These are phyloP conservation scores for Parastagonospora nodorum DNA, from an alignment of 2,329 filamentous ascomycete species.

Conservation along the genomic window DNA sequence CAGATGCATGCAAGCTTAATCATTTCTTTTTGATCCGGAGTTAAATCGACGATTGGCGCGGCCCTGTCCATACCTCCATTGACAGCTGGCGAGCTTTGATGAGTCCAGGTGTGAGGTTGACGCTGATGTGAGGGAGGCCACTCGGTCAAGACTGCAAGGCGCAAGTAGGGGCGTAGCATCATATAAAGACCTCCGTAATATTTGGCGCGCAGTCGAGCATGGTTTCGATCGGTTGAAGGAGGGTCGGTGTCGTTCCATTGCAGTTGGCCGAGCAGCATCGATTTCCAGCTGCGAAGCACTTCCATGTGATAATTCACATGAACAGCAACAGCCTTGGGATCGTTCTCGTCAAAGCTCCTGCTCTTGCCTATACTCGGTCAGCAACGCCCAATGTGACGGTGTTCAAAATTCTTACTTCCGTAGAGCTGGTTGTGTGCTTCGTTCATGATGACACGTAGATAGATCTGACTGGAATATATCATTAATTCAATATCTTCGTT, in stretches of 20 bases:
- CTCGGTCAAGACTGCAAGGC: conserved; percentile 58
- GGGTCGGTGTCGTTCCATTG: conserved; percentile 69
- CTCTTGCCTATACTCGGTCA: conserved; percentile 39
- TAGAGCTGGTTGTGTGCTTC: conserved; percentile 62
- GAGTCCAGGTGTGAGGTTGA: conserved; percentile 11
- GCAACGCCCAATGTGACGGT: conserved; percentile 20
- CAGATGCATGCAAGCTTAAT: conserved; percentile 38
- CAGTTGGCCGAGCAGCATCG: conserved; percentile 58
- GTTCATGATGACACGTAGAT: conserved; percentile 62
- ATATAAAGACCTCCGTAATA: conserved; percentile 94
- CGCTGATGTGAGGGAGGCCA: conserved; percentile 36
- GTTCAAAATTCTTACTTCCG: conserved; percentile 40
- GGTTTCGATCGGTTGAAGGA: conserved; percentile 76
- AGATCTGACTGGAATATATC: conserved; percentile 66
- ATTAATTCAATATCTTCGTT: conserved; percentile 55
- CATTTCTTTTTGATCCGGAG: conserved; percentile 28
- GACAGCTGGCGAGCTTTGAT: conserved; percentile 59
- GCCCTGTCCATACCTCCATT: conserved; percentile 30
- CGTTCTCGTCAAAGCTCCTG: conserved; percentile 40
- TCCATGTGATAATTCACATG: conserved; percentile 41
- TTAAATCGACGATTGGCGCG: conserved; percentile 37
- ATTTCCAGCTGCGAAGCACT: conserved; percentile 60
- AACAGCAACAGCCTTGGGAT: conserved; percentile 36
- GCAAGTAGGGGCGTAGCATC: conserved; percentile 79
- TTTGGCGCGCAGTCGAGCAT: conserved; percentile 85